Base-by-base conservation (phyloP, 805 yeast genomes). In the Ogataea polymorpha region DNA sequence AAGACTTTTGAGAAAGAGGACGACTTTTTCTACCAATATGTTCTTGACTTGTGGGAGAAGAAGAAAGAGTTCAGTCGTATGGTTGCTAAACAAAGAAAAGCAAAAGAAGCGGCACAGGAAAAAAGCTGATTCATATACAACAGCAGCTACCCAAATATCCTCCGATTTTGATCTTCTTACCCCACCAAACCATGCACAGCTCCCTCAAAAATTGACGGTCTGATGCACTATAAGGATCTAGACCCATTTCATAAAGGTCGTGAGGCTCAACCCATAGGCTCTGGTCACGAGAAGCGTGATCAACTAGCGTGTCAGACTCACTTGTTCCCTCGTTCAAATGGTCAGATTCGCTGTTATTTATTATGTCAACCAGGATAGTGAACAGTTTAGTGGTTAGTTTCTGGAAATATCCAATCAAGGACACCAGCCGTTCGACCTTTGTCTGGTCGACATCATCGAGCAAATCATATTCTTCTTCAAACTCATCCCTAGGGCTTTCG, bases 191-290 rank as follows among this genome's bases (percentile, higher is more conserved):
- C 8, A 59, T 53, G 2, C 73, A 66, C 30, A 78, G 57, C 9
- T 65, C 62, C 23, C 60, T 46, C 11, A 76, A 54, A 52, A 79
- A 77, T 20, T 62, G 63, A 12, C 69, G 53, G 53, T 78, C 84
- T 5, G 61, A 55, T 1, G 50, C 18, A 16, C 76, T 68, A 46
- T 72, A 67, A 4, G 82, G 80, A 53, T 78, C 82, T 30, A 78
- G 58, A 2, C 84, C 83, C 79, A 78, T 74, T 43, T 75, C 79
- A 17, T 65, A 57, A 30, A 78, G 50, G 53, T 78, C 82, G 15
- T 69, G 63, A 10, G 63, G 63, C 24, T 67, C 71, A n/a, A 74
- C 55, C 45, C 56, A 53, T 11, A 62, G 29, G 2, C 42, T 31
- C 7, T 45, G 26, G 6, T 46, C 47, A 28, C 31, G 33, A 3